Conservation (phyloP, 176 grass and related monocot species). For the Eragrostis nindensis region DNA sequence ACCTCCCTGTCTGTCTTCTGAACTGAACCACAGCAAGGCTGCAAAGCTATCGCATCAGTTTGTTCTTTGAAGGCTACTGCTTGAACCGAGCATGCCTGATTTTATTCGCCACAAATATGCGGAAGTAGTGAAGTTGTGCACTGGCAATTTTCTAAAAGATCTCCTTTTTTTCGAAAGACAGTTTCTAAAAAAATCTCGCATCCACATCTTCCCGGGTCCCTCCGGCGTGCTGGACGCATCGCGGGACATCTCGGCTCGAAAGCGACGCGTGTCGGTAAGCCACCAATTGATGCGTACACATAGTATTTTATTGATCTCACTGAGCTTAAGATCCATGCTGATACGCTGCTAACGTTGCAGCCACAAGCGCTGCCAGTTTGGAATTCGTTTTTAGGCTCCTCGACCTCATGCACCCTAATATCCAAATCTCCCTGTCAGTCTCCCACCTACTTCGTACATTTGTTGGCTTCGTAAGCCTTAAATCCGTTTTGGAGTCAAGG, state of each 20-base stretch:
- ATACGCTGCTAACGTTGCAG: slow-evolving; percentile 18
- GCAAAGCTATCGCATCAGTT: neutral
- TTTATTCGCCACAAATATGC: neutral
- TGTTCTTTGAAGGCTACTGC: neutral
- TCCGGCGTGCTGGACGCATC: slow-evolving; percentile 15
- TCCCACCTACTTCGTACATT: slow-evolving; percentile 33
- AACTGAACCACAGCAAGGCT: too few species aligned
- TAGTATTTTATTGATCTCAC: neutral
- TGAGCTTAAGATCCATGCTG: neutral
- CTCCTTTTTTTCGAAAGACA: too few species aligned
- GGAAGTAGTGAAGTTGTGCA: too few species aligned
- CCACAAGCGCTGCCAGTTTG: slow-evolving; percentile 24
- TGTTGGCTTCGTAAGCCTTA: slow-evolving; percentile 8
- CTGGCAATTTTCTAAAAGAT: too few species aligned
- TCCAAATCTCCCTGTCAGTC: slow-evolving; percentile 17
- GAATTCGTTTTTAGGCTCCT: neutral
- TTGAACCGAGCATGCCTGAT: neutral
- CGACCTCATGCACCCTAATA: neutral
- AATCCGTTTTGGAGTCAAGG: slow-evolving; percentile 28
- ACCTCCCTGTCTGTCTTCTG: too few species aligned
- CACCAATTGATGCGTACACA: too few species aligned
- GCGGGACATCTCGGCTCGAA: slow-evolving; percentile 19
- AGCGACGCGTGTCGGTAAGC: slow-evolving; percentile 42
- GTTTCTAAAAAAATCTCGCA: slow-evolving; percentile 22
- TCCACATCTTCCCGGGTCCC: slow-evolving; percentile 42